Conservation (phyloP, 805 yeast species). For the Barnettozyma sp. region DNA sequence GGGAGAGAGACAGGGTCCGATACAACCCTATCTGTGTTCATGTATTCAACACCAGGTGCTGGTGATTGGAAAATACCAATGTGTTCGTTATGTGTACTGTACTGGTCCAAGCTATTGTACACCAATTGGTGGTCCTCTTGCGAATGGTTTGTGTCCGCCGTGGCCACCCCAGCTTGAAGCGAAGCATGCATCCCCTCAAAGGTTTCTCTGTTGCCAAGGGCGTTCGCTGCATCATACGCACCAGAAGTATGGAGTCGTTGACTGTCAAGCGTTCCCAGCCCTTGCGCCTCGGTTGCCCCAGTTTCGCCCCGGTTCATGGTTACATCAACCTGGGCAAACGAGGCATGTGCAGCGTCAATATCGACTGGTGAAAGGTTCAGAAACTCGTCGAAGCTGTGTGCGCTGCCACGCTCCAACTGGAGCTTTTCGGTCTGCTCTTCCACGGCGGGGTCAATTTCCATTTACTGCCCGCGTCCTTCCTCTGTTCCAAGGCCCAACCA, state of each 20-base stretch:
- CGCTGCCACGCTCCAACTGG: no score
- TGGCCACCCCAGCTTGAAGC: not conserved
- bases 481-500: no score
- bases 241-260: no score
- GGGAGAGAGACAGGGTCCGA: constrained; percentile 1
- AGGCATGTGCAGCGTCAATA: constrained; percentile 11
- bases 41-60: not conserved
- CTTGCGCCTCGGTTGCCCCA: not conserved
- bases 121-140: not conserved
- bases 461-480: no score
- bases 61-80: not conserved
- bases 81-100: not conserved
- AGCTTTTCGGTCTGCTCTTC: no score
- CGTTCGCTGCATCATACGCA: no score
- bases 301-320: not conserved
- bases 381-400: constrained; percentile 20
- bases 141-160: not conserved
- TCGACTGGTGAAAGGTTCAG: constrained; percentile 17
- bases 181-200: not conserved
- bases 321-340: not conserved
- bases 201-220: not conserved
- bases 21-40: no score
- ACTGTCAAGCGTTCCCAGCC: no score
- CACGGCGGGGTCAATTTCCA: no score
- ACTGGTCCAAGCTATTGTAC: no score